phyloP scores from a whole-genome alignment of 208 protist genomes.

The Crithidia fasciculata region DNA sequence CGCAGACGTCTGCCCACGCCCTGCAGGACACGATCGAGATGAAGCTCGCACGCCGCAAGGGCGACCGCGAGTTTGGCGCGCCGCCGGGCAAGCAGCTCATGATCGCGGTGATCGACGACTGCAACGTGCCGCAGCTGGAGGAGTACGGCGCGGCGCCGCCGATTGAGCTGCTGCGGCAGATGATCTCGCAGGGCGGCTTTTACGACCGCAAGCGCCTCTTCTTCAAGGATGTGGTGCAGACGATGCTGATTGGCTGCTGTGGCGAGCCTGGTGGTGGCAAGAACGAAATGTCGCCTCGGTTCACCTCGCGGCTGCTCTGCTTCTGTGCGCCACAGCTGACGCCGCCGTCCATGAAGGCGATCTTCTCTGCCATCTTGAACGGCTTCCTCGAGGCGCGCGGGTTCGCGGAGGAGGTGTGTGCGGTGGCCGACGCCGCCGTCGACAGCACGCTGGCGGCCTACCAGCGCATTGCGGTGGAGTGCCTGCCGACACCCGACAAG shows the following conservation, averaged over 20 bases:
- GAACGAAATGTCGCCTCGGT: slow-evolving; percentile 92
- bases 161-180: slow-evolving; percentile 94
- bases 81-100: slow-evolving; percentile 82
- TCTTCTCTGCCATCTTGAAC: slow-evolving; percentile 95
- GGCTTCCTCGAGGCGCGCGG: slow-evolving; percentile 72
- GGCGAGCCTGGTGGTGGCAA: slow-evolving; percentile 95
- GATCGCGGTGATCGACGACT: slow-evolving; percentile 94
- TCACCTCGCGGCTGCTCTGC: slow-evolving; percentile 90
- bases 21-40: slow-evolving; percentile 94
- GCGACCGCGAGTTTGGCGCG: slow-evolving; percentile 84
- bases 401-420: slow-evolving; percentile 46
- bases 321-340: slow-evolving; percentile 93
- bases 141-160: slow-evolving; percentile 94
- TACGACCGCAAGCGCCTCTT: slow-evolving; percentile 91
- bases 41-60: slow-evolving; percentile 92
- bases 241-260: slow-evolving; percentile 89
- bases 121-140: slow-evolving; percentile 95
- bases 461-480: slow-evolving; percentile 88
- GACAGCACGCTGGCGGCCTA: slow-evolving; percentile 95
- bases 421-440: slow-evolving; percentile 73
- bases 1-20: slow-evolving; percentile 90
- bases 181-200: slow-evolving; percentile 91
- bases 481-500: slow-evolving; percentile 97
- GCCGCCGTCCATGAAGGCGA: slow-evolving; percentile 80
- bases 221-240: slow-evolving; percentile 93